phyloP scores from a whole-genome alignment of 179 eudicot genomes.

The Kewa caespitosa region DNA sequence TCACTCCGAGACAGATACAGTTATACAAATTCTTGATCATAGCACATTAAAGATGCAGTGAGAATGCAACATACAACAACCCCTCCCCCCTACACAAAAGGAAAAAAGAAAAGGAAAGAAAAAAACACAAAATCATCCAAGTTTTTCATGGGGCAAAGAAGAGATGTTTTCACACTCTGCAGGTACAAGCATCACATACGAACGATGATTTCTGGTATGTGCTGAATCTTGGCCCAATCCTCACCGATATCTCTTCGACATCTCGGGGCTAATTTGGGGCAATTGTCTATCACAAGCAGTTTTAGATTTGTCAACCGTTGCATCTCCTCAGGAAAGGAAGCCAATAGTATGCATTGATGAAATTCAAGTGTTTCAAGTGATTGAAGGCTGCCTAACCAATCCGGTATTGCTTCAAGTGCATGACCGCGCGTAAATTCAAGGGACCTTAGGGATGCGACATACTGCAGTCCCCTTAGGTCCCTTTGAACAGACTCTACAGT shows the following conservation, averaged over 20 bases:
- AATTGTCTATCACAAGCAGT: not conserved
- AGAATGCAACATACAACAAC: too few relatives aligned
- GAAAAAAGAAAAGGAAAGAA: too few relatives aligned
- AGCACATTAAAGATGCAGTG: too few relatives aligned
- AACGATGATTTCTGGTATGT: not conserved
- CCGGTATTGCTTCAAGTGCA: not conserved
- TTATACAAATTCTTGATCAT: too few relatives aligned
- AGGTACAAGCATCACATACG: too few relatives aligned
- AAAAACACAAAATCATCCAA: too few relatives aligned
- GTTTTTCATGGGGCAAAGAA: too few relatives aligned
- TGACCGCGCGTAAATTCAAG: not conserved
- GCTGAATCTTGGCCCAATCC: constrained; percentile 11
- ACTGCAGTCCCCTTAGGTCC: constrained; percentile 9
- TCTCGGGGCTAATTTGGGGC: not conserved
- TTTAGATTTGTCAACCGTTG: not conserved
- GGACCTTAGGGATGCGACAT: too few relatives aligned
- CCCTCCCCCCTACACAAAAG: too few relatives aligned
- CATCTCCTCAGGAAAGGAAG: constrained; percentile 7
- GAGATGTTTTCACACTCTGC: too few relatives aligned
- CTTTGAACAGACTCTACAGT: not conserved
- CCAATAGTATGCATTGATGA: not conserved
- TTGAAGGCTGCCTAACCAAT: constrained; percentile 1
- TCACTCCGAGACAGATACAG: too few relatives aligned
- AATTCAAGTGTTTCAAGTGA: constrained; percentile 8
- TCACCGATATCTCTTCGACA: not conserved